phyloP scores from a whole-genome alignment of 176 grass and related monocot species.

The Phyllostachys edulis region DNA sequence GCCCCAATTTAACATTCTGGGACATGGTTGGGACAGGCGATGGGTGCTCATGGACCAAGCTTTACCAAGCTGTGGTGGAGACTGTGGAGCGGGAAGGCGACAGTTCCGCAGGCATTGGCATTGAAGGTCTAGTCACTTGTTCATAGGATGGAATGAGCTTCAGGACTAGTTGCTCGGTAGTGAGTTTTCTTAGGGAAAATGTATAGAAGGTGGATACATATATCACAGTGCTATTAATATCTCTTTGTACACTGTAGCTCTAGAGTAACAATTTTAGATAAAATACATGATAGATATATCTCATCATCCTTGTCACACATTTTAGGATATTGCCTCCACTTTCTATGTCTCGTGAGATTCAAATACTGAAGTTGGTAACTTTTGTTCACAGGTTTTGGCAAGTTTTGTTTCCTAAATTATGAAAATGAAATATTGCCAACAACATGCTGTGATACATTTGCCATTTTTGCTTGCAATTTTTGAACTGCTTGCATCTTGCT shows the following conservation, averaged over 20 bases:
- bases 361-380: not conserved
- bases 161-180: conserved; percentile 34
- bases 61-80: conserved; percentile 75
- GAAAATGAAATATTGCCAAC: not conserved
- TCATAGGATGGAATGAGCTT: conserved; percentile 53
- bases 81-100: conserved; percentile 50
- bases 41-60: conserved; percentile 75
- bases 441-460: not conserved
- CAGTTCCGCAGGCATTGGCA: conserved; percentile 25
- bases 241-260: conserved; percentile 32
- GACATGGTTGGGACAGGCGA: conserved; percentile 40
- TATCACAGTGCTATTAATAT: conserved; percentile 25
- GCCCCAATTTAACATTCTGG: conserved; percentile 73
- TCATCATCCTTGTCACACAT: conserved; percentile 12
- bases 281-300: conserved; percentile 32
- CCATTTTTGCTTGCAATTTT: not conserved
- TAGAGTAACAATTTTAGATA: conserved; percentile 46
- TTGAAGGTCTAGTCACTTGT: conserved; percentile 69
- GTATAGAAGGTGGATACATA: conserved; percentile 44
- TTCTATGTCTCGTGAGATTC: not conserved
- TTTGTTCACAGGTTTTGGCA: not conserved
- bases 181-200: conserved; percentile 39
- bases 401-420: not conserved
- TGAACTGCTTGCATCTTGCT: not conserved
- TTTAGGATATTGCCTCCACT: not conserved